A percentile compares a stretch with the other conserved stretches of the same genome.
Evolutionary conservation across 2,329 filamentous ascomycete genomes (phyloP).

Genomic region (Pseudocercospora cruenta): DNA sequence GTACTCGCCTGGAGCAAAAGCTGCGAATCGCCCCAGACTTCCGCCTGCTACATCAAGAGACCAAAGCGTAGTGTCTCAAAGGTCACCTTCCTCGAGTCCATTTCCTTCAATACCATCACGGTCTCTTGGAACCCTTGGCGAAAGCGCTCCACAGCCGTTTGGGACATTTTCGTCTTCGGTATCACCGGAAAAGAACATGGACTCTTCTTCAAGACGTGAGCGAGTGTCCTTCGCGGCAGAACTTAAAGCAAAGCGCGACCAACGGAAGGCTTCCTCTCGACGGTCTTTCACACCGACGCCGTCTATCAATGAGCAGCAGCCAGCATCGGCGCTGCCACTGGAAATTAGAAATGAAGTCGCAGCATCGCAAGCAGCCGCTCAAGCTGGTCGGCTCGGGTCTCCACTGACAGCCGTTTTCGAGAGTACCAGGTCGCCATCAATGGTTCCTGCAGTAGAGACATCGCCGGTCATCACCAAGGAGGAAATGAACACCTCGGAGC

Average conservation of each 20-base stretch:
- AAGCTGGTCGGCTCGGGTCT: conserved; percentile 18
- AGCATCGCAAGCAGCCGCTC: conserved; percentile 19
- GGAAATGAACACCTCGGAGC: conserved; percentile 40
- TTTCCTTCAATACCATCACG: conserved; percentile 31
- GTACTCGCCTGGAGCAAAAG: conserved; percentile 1
- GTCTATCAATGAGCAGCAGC: conserved; percentile 13
- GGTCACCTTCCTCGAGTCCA: conserved; percentile 23
- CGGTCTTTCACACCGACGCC: conserved; percentile 15
- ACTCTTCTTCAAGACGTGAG: conserved; percentile 19
- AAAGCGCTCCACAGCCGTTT: conserved; percentile 30
- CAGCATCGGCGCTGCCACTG: conserved; percentile 30
- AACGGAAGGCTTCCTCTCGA: neutral
- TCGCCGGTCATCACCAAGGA: conserved; percentile 33
- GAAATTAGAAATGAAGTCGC: conserved; percentile 27
- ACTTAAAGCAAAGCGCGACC: conserved; percentile 24
- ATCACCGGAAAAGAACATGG: conserved; percentile 16
- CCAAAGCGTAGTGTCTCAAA: conserved; percentile 9
- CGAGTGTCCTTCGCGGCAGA: conserved; percentile 21
- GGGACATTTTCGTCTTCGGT: conserved; percentile 18
- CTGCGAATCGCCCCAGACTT: neutral
- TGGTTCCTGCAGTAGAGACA: conserved; percentile 37
- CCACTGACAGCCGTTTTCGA: conserved; percentile 20
- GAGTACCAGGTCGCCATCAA: conserved; percentile 39
- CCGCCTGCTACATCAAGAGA: neutral
- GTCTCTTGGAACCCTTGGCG: conserved; percentile 29